phyloP scores from a whole-genome alignment of 176 grass and related monocot genomes.

The Ampelocalamus luodianensis region DNA sequence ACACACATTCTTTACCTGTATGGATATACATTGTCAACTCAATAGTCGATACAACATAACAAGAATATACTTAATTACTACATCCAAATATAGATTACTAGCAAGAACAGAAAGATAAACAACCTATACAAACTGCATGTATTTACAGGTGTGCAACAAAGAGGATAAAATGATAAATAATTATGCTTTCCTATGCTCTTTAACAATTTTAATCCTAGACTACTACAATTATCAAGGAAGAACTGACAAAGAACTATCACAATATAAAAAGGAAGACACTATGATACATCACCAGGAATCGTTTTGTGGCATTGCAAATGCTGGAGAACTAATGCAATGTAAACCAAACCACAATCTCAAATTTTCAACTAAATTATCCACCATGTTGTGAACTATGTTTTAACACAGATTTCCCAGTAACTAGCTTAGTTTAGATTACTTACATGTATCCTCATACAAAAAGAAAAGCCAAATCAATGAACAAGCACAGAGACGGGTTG shows the following conservation, averaged over 20 bases:
- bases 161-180: conserved; percentile 10
- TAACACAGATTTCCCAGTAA: conserved; percentile 3
- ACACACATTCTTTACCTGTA: not conserved
- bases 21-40: conserved; percentile 22
- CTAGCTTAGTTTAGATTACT: not conserved
- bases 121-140: conserved; percentile 2
- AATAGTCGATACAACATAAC: not conserved
- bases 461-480: conserved; percentile 5
- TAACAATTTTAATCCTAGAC: not conserved
- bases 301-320: not conserved
- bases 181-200: not conserved
- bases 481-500: not conserved
- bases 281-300: not conserved
- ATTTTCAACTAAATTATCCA: not conserved
- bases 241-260: not conserved
- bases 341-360: not conserved
- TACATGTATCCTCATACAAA: not conserved
- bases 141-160: not conserved
- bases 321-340: not conserved
- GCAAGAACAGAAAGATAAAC: not conserved
- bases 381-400: not conserved
- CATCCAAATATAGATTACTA: conserved; percentile 20
- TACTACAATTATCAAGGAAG: not conserved
- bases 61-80: not conserved
- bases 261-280: not conserved